Conservation (phyloP, 2,329 filamentous ascomycete species). For the Xylariales sp. region DNA sequence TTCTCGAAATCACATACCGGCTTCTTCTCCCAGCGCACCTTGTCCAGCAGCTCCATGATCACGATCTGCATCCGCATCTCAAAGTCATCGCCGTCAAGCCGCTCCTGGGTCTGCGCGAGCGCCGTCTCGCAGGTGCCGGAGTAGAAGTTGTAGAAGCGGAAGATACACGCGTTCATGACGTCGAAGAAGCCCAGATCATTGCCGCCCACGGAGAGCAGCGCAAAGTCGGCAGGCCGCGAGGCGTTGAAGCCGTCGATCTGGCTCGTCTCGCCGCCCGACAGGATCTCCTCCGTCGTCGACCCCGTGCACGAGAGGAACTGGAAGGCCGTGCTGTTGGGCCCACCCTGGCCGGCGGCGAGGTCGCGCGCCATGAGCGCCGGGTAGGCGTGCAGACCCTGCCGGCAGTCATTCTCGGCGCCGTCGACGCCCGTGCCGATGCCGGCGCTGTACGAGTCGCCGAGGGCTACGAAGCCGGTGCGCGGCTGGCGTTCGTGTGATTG, state of each 20-base stretch:
- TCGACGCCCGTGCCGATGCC: slow-evolving; percentile 42
- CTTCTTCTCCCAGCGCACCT: slow-evolving; percentile 38
- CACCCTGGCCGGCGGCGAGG: slow-evolving; percentile 22
- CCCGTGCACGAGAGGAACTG: slow-evolving; percentile 45
- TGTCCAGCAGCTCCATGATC: slow-evolving; percentile 39
- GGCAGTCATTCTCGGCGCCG: slow-evolving; percentile 36
- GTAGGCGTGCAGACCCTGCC: slow-evolving; percentile 37
- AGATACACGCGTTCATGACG: slow-evolving; percentile 46
- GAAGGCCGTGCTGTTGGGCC: slow-evolving; percentile 26
- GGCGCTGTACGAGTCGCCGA: slow-evolving; percentile 44
- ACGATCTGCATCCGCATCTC: slow-evolving; percentile 33
- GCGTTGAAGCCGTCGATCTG: slow-evolving; percentile 39
- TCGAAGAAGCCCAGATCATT: slow-evolving; percentile 47
- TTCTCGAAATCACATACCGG: too few relatives aligned
- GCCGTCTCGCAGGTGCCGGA: slow-evolving; percentile 40
- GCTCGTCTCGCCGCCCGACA: slow-evolving; percentile 30
- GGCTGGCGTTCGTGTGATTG: too few relatives aligned
- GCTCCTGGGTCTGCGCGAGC: slow-evolving; percentile 28
- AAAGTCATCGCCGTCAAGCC: slow-evolving; percentile 31
- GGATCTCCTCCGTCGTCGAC: slow-evolving; percentile 35
- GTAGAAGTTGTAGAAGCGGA: slow-evolving; percentile 45
- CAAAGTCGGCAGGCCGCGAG: slow-evolving; percentile 34
- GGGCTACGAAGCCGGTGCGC: slow-evolving; percentile 32
- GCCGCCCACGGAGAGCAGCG: slow-evolving; percentile 42
- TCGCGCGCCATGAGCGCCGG: slow-evolving; percentile 35